Evolutionary conservation across 768 basidiomycete genomes (phyloP).

Genomic region (Suillus subalutaceus): DNA sequence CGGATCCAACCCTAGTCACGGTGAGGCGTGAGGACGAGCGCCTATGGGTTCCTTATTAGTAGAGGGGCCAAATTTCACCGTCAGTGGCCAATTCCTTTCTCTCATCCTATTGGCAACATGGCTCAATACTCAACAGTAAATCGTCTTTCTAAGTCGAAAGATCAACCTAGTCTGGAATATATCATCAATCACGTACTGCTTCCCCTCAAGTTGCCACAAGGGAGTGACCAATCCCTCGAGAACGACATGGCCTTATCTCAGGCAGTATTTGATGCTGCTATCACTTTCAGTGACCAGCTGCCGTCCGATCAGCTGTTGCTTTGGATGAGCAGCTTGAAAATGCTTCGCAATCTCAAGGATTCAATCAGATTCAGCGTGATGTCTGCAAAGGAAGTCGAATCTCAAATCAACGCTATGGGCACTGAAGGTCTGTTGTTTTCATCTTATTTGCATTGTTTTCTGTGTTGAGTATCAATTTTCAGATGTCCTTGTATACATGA

Average conservation of each 20-base stretch:
- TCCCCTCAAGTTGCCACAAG: constrained; percentile 44
- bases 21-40: neutral
- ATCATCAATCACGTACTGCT: constrained; percentile 46
- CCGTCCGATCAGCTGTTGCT: constrained; percentile 10
- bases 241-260: constrained; percentile 32
- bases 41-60: neutral
- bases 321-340: constrained; percentile 36
- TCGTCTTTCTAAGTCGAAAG: neutral
- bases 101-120: neutral
- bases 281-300: constrained; percentile 20
- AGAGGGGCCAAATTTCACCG: neutral
- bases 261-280: constrained; percentile 21
- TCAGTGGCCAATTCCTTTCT: neutral
- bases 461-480: constrained; percentile 3
- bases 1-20: neutral
- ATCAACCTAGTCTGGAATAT: constrained; percentile 26
- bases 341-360: constrained; percentile 32
- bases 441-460: neutral
- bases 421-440: constrained; percentile 15
- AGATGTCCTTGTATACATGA: constrained; percentile 43
- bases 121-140: neutral
- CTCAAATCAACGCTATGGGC: constrained; percentile 24
- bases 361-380: constrained; percentile 10
- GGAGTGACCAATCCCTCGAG: constrained; percentile 30
- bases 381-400: constrained; percentile 16